Percentiles rank a stretch among this genome's conserved stretches.
Conservation (phyloP, 2,329 filamentous ascomycete species). For the Bipolaris sorokiniana region DNA sequence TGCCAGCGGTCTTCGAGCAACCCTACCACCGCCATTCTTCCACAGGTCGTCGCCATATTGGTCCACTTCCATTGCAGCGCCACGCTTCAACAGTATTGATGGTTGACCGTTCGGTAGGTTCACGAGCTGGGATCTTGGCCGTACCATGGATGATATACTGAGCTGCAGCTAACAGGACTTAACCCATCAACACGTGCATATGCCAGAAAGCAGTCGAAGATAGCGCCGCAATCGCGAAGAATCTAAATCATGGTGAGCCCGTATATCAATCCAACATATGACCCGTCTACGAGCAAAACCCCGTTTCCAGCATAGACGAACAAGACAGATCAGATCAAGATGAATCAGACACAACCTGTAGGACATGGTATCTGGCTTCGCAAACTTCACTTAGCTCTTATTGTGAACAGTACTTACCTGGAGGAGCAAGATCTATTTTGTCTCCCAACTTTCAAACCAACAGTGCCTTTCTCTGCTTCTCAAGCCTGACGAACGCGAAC, state of each 20-base stretch:
- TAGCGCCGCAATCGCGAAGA: too few species aligned
- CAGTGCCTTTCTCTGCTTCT: neutral
- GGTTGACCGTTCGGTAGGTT: slow-evolving; percentile 1
- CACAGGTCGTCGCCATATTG: slow-evolving; percentile 11
- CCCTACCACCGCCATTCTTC: neutral
- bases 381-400: slow-evolving; percentile 22
- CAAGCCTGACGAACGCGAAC: neutral
- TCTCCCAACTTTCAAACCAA: slow-evolving; percentile 1
- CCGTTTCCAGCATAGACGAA: too few species aligned
- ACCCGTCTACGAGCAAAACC: neutral
- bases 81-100: neutral
- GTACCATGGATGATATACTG: slow-evolving; percentile 13
- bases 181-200: neutral
- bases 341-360: neutral
- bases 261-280: neutral
- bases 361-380: slow-evolving; percentile 5
- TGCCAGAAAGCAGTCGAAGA: neutral
- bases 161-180: slow-evolving; percentile 11
- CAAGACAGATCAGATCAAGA: neutral
- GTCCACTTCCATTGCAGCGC: neutral
- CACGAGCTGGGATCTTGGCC: slow-evolving; percentile 4
- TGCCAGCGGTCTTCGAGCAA: neutral
- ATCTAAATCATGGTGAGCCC: neutral
- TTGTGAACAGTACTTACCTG: slow-evolving; percentile 26
- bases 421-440: slow-evolving; percentile 10